These are phyloP conservation scores for Irpex sp. DNA, from an alignment of 1,284 basidiomycete species.

Conservation along the genomic window DNA sequence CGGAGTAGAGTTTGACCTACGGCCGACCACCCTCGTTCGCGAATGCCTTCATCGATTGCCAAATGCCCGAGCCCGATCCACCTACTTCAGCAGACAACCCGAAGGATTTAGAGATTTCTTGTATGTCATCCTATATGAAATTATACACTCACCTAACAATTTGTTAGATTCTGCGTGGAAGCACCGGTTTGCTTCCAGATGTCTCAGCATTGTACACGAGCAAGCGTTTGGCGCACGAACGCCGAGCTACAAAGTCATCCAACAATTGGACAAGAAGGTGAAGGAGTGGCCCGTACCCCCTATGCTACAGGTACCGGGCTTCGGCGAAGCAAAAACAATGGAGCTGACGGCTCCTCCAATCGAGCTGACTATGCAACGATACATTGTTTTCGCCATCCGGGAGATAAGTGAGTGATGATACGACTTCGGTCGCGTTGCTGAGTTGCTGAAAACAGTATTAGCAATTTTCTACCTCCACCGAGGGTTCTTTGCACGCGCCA, in stretches of 20 bases:
- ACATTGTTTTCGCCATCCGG: constrained; percentile 58
- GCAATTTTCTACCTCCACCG: constrained; percentile 71
- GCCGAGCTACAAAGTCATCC: constrained; percentile 56
- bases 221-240: constrained; percentile 60
- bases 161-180: constrained; percentile 62
- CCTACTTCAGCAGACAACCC: constrained; percentile 35
- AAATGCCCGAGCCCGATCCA: constrained; percentile 46
- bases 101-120: constrained; percentile 62
- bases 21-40: constrained; percentile 65
- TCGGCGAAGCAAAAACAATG: constrained; percentile 43
- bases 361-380: constrained; percentile 60
- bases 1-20: constrained; percentile 60
- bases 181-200: constrained; percentile 57
- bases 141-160: neutral
- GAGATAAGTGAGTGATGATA: constrained; percentile 52
- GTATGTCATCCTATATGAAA: constrained; percentile 35
- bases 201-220: constrained; percentile 59
- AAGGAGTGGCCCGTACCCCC: constrained; percentile 62
- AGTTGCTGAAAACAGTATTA: constrained; percentile 23
- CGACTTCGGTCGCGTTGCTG: constrained; percentile 6
- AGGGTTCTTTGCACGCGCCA: constrained; percentile 66
- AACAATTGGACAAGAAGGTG: constrained; percentile 60
- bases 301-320: constrained; percentile 61
- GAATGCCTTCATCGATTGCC: constrained; percentile 56
- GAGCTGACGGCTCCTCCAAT: constrained; percentile 45